Percentiles rank a stretch among this genome's conserved stretches.
These are phyloP conservation scores for Monilinia fructigena DNA, from an alignment of 2,329 filamentous ascomycete species.

Conservation along the genomic window DNA sequence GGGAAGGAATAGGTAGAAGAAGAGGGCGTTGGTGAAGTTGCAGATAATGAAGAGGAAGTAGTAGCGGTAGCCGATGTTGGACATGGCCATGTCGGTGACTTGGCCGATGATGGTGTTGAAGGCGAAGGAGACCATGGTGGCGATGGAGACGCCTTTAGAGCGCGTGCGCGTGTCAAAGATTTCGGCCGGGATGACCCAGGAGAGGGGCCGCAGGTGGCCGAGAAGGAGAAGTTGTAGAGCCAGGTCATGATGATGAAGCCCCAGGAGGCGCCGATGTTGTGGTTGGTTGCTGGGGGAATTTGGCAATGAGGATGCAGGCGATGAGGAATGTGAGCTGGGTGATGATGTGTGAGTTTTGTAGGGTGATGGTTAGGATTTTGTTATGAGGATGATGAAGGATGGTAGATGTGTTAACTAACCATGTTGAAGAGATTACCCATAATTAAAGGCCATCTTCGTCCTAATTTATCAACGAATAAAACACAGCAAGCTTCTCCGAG, in stretches of 20 bases:
- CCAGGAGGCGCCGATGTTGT: slow-evolving; percentile 59
- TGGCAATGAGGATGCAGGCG: slow-evolving; percentile 52
- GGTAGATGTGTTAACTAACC: slow-evolving; percentile 23
- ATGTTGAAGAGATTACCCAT: slow-evolving; percentile 69
- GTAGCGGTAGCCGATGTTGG: slow-evolving; percentile 48
- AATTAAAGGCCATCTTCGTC: slow-evolving; percentile 71
- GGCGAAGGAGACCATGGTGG: slow-evolving; percentile 70
- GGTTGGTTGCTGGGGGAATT: slow-evolving; percentile 56
- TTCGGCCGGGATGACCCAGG: slow-evolving; percentile 52
- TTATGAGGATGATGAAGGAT: not conserved
- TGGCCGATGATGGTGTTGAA: slow-evolving; percentile 77
- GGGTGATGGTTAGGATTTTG: not conserved
- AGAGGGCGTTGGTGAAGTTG: slow-evolving; percentile 66
- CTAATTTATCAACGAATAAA: slow-evolving; percentile 64
- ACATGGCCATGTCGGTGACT: slow-evolving; percentile 57
- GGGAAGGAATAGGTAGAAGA: slow-evolving; percentile 66
- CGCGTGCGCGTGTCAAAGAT: slow-evolving; percentile 77
- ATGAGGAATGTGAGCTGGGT: slow-evolving; percentile 59
- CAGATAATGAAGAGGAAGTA: slow-evolving; percentile 62
- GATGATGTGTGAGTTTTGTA: too few relatives aligned
- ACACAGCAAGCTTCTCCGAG: slow-evolving; percentile 60
- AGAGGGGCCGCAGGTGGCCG: slow-evolving; percentile 65
- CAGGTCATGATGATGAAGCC: slow-evolving; percentile 69
- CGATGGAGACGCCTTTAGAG: slow-evolving; percentile 71
- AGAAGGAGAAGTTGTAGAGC: slow-evolving; percentile 79